Evolutionary conservation across 2,329 filamentous ascomycete genomes (phyloP).

Genomic region (Aspergillus sp.): DNA sequence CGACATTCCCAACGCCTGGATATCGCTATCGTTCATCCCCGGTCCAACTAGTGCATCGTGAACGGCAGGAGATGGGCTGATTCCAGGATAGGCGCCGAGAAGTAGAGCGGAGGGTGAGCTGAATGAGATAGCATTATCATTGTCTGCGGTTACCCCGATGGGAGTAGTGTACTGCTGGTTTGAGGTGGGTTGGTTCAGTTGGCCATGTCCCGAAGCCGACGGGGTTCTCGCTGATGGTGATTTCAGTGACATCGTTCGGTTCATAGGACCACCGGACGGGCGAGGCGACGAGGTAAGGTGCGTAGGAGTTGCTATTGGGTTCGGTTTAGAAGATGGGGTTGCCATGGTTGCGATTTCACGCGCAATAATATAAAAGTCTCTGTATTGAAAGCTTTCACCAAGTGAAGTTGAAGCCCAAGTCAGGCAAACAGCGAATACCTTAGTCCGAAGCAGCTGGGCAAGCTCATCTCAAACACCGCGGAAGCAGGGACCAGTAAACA

Average conservation of each 20-base stretch:
- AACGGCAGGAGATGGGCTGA: constrained; percentile 41
- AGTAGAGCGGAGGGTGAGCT: constrained; percentile 48
- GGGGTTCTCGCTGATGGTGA: constrained; percentile 48
- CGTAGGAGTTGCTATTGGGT: constrained; percentile 44
- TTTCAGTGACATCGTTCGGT: constrained; percentile 43
- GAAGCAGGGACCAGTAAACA: neutral
- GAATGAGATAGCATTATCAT: constrained; percentile 45
- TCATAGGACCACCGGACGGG: constrained; percentile 41
- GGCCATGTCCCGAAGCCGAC: constrained; percentile 38
- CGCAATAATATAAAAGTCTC: neutral
- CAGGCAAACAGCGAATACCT: neutral
- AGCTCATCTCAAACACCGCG: constrained; percentile 6
- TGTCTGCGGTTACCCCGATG: constrained; percentile 35
- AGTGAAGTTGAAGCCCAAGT: neutral
- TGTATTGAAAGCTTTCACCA: neutral
- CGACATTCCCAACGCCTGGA: constrained; percentile 41
- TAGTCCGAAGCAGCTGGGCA: neutral
- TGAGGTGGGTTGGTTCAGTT: constrained; percentile 36
- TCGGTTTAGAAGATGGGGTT: constrained; percentile 45
- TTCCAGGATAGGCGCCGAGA: constrained; percentile 43
- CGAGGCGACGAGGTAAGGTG: constrained; percentile 46
- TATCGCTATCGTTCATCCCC: constrained; percentile 40
- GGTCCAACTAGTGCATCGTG: constrained; percentile 37
- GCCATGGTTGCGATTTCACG: constrained; percentile 34
- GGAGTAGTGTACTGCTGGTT: constrained; percentile 47